These are phyloP conservation scores for Firmiana major DNA, from an alignment of 345 rosid species.

Conservation along the genomic window DNA sequence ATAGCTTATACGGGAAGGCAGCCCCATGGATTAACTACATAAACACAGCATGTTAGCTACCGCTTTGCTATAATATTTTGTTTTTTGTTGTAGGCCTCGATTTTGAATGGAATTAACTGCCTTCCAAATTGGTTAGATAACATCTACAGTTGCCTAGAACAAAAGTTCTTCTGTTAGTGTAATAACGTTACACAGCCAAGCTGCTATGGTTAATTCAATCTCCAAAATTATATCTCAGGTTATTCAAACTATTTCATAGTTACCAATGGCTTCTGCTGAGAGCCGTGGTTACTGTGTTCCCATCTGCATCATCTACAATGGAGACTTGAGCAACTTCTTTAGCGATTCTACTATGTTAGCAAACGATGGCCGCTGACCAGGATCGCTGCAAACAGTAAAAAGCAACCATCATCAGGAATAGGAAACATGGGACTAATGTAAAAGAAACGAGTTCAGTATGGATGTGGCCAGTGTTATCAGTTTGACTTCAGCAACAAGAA, in stretches of 20 bases:
- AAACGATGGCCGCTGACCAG: constrained; percentile 72
- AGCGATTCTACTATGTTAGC: constrained; percentile 56
- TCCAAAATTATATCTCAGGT: not conserved
- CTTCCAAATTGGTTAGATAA: constrained; percentile 9
- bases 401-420: not conserved
- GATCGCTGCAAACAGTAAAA: constrained; percentile 45
- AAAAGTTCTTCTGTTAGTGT: not conserved
- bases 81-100: not conserved
- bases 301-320: constrained; percentile 59
- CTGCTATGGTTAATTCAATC: not conserved
- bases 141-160: not conserved
- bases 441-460: not conserved
- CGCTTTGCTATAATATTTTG: not conserved
- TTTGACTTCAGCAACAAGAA: not conserved
- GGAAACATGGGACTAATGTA: not conserved
- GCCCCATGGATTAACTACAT: not conserved
- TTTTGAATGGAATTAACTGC: not conserved
- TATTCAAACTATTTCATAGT: not conserved
- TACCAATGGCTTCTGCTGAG: not conserved
- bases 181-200: not conserved
- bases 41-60: not conserved
- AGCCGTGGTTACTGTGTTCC: constrained; percentile 18
- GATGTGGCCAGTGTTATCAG: not conserved
- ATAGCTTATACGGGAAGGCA: not conserved
- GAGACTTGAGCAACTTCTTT: constrained; percentile 83